Conservation (phyloP, 805 yeast species). For the Nakazawaea ishiwadae region DNA sequence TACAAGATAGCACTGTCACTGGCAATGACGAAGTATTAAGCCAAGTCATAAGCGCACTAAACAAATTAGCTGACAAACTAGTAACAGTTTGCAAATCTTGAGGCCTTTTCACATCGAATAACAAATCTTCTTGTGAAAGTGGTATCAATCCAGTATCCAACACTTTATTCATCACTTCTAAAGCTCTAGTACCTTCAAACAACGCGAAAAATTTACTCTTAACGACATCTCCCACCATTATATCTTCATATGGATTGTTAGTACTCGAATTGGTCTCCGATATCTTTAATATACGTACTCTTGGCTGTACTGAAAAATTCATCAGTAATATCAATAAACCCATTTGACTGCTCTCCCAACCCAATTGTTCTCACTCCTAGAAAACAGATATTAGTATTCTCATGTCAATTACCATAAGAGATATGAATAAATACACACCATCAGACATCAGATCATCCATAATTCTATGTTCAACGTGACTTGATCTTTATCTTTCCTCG, state of each 20-base stretch:
- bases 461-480: not conserved
- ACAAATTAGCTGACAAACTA: conserved; percentile 48
- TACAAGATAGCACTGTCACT: conserved; percentile 73
- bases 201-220: conserved; percentile 59
- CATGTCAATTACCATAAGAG: not conserved
- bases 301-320: conserved; percentile 37
- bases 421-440: not conserved
- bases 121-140: conserved; percentile 37
- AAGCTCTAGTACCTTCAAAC: conserved; percentile 82
- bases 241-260: conserved; percentile 17
- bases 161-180: conserved; percentile 67
- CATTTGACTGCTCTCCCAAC: conserved; percentile 2
- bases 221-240: conserved; percentile 52
- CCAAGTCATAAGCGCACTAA: conserved; percentile 66
- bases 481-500: not conserved
- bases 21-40: conserved; percentile 66
- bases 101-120: conserved; percentile 39
- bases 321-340: conserved; percentile 50
- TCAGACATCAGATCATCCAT: not conserved
- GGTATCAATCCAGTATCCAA: conserved; percentile 75
- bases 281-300: too few species aligned
- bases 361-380: not conserved
- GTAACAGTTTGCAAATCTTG: conserved; percentile 36
- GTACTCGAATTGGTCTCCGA: too few species aligned
- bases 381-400: not conserved